Evolutionary conservation across 257 asterid species (phyloP), one percentile per base, ranked within the genome.

Genomic region (Anisodus tanguticus): DNA sequence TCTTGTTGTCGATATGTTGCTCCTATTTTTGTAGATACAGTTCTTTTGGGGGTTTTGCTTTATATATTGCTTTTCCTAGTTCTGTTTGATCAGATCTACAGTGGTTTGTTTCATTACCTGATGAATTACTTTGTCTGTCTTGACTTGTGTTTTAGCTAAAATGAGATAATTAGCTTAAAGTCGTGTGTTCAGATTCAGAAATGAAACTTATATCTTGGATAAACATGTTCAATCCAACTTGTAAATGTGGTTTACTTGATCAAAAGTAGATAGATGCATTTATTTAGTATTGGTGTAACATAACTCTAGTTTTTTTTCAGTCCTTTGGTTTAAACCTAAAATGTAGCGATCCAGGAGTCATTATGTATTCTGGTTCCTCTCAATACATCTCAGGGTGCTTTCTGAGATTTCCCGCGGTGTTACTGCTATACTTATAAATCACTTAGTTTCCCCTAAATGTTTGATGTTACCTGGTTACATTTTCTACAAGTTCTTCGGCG

Each of bases 141-240:
- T n/a, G 58, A 71, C n/a, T 71, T 10, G 9, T 45, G 80, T 8
- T 70, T 41, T 70, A 17, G 55, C 79, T 70, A 41, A 55, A 41
- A n/a, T 8, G 35, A 58, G 9, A 7, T 58, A 58, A 58, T 71
- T 45, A 71, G 58, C n/a, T 71, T 2, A 19, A 45, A 45, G 6
- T 45, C 58, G 45, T 45, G 79, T 4, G 58, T 71, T 45, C 59
- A 71, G 80, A 71, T 71, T 71, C 16, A 43, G 57, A 71, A 71
- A 4, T 3, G 2, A 19, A 71, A 22, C 62, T 74, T 49, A 16
- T 72, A 47, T 45, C 39, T 47, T 74, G 62, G 80, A 74, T 74
- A 6, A 22, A 74, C 49, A 47, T 74, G 59, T 74, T 47, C 11
- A 10, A 49, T 10, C 11, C 60, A 10, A 47, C 80, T 5, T 11